Base-by-base conservation (phyloP, 768 basidiomycete genomes). In the Lactarius akahatsu region DNA sequence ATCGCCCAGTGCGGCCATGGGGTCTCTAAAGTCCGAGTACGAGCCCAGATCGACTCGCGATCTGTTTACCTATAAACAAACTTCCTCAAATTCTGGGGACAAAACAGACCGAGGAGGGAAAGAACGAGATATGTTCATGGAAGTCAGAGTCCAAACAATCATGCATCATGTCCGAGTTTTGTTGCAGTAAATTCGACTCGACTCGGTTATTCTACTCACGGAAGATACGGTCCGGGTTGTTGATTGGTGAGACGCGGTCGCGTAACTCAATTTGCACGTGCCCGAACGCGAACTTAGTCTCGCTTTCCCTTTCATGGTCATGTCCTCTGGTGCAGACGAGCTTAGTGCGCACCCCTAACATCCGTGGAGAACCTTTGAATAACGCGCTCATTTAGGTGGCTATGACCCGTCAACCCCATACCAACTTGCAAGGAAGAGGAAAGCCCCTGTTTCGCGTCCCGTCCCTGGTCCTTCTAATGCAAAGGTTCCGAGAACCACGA, bases 381-480 rank as follows among this genome's bases (percentile, higher is more conserved):
- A 36, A 28, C 50, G 2, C 18, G 2, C 18, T n/a, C 0, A n/a
- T 9, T 38, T 70, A 70, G 72, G 62, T 18, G 73, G 72, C 58
- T 77, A 69, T 61, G 70, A 75, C 26, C 75, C 75, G 20, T 74
- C 76, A 43, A 76, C 76, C 7, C 75, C 75, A n/a, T 47, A 52
- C 30, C 57, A 55, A 4, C 58, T 66, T 16, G 58, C 70, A n/a
- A 75, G 72, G 67, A 73, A 72, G 65, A 66, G 66, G 40, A 72
- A 71, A 43, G 36, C 67, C 36, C 16, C 62, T 16, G 32, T 54
- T 66, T 68, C 59, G 63, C 67, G 54, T 69, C 68, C 58, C 58
- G 66, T 34, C 36, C 36, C 65, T 57, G 71, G 47, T 50, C 72
- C 55, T 66, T 72, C 59, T 66, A 72, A 72, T 38, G 66, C 71